Percentiles rank a stretch among this genome's conserved stretches.
phyloP scores from a whole-genome alignment of 352 stramenopile species.

The Phytophthora constricta region DNA sequence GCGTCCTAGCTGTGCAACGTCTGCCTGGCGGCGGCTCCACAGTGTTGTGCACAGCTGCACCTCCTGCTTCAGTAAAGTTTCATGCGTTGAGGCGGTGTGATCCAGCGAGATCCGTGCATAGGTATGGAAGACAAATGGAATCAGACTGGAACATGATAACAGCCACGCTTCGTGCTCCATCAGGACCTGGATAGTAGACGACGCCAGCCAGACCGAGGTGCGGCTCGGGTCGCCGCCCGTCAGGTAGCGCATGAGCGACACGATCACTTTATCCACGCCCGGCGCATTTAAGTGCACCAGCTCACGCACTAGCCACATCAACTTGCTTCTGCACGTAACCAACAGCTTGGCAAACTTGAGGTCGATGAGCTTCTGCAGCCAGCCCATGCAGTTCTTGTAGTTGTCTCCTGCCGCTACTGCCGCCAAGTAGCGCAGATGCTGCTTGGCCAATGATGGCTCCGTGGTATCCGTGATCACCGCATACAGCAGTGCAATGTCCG shows the following conservation, averaged over 20 bases:
- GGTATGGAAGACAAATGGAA: constrained; percentile 85
- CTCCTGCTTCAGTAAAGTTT: constrained; percentile 75
- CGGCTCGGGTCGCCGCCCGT: constrained; percentile 69
- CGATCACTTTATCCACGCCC: constrained; percentile 77
- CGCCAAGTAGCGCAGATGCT: constrained; percentile 80
- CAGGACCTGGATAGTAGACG: constrained; percentile 78
- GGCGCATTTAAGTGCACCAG: constrained; percentile 78
- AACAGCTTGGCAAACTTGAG: constrained; percentile 83
- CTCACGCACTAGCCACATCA: constrained; percentile 83
- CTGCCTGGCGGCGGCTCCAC: constrained; percentile 71
- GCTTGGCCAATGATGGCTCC: constrained; percentile 72
- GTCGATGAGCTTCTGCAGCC: constrained; percentile 85
- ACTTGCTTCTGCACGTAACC: constrained; percentile 74
- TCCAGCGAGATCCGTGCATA: constrained; percentile 78
- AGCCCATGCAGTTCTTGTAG: constrained; percentile 80
- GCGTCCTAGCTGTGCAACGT: constrained; percentile 73
- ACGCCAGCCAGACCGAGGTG: constrained; percentile 80
- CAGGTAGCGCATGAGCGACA: constrained; percentile 78
- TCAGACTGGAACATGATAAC: constrained; percentile 71
- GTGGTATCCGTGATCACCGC: constrained; percentile 82
- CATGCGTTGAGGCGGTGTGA: constrained; percentile 57
- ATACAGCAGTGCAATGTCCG: constrained; percentile 82
- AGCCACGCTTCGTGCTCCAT: constrained; percentile 84
- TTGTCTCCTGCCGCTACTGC: constrained; percentile 58
- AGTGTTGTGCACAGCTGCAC: constrained; percentile 79